These are phyloP conservation scores for Eremothecium sinecaudum DNA, from an alignment of 1,139 yeast species.

Conservation along the genomic window DNA sequence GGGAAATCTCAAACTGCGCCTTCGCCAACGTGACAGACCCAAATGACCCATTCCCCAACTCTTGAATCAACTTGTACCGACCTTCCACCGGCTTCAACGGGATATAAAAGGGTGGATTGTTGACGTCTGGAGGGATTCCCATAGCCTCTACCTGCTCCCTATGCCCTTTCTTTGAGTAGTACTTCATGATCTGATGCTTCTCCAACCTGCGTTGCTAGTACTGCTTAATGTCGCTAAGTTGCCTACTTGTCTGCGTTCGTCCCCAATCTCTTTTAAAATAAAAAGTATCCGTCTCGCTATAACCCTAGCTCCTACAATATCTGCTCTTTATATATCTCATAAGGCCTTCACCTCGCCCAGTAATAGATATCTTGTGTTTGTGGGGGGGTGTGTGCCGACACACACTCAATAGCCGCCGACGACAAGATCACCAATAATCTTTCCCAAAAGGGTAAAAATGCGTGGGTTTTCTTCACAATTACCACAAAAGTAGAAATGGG, in stretches of 20 bases:
- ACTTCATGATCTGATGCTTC: conserved; percentile 2
- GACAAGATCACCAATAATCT: conserved; percentile 1
- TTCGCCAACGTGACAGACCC: conserved; percentile 65
- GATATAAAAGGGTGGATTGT: conserved; percentile 33
- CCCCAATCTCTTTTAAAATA: conserved; percentile 1
- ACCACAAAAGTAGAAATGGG: conserved; percentile 5
- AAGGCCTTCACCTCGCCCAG: background rate
- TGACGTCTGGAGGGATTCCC: conserved; percentile 30
- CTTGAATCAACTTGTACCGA: conserved; percentile 43
- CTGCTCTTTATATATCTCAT: conserved; percentile 3
- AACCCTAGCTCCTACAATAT: conserved; percentile 2
- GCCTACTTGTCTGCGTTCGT: conserved; percentile 3
- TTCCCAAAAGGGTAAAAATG: conserved; percentile 3
- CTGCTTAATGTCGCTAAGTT: conserved; percentile 1
- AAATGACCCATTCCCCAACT: conserved; percentile 69
- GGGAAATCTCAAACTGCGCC: conserved; percentile 10
- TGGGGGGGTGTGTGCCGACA: conserved; percentile 3
- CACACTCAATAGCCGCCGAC: conserved; percentile 5
- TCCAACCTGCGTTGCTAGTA: background rate
- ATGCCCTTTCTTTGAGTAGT: conserved; percentile 5
- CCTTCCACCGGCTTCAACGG: conserved; percentile 38
- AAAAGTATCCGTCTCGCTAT: conserved; percentile 1
- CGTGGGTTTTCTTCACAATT: background rate
- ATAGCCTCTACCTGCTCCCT: conserved; percentile 5
- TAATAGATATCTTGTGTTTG: conserved; percentile 5